Percentiles rank a stretch among this genome's conserved stretches.
phyloP scores from a whole-genome alignment of 2,329 filamentous ascomycete species.

The Trichophyton rubrum region DNA sequence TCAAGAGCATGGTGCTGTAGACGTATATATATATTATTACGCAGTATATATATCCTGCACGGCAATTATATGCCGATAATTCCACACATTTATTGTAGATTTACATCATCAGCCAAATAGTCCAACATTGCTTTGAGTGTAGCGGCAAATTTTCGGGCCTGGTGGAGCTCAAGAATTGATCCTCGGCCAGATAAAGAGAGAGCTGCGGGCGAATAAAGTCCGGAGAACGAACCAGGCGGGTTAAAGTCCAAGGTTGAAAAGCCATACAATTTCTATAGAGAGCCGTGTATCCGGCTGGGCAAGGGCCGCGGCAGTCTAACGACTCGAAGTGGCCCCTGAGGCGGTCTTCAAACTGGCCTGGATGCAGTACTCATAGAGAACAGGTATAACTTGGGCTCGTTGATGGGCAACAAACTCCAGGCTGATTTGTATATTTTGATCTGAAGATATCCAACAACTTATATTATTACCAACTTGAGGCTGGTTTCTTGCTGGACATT shows the following conservation, averaged over 20 bases:
- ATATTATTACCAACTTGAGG: no score
- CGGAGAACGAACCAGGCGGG: not conserved
- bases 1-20: not conserved
- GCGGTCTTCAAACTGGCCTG: no score
- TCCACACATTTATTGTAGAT: not conserved
- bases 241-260: not conserved
- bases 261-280: not conserved
- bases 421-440: no score
- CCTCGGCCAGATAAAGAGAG: not conserved
- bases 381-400: no score
- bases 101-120: not conserved
- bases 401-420: no score
- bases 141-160: not conserved
- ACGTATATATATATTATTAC: not conserved
- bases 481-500: no score
- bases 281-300: not conserved
- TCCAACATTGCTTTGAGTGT: not conserved
- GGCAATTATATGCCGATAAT: not conserved
- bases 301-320: not conserved
- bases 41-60: not conserved
- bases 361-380: no score
- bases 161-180: not conserved
- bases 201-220: not conserved
- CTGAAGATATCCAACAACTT: no score
- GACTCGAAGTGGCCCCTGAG: not conserved